Percentiles rank a stretch among this genome's conserved stretches.
phyloP scores from a whole-genome alignment of 495 filamentous ascomycete species.

The Wilcoxina mikolae region DNA sequence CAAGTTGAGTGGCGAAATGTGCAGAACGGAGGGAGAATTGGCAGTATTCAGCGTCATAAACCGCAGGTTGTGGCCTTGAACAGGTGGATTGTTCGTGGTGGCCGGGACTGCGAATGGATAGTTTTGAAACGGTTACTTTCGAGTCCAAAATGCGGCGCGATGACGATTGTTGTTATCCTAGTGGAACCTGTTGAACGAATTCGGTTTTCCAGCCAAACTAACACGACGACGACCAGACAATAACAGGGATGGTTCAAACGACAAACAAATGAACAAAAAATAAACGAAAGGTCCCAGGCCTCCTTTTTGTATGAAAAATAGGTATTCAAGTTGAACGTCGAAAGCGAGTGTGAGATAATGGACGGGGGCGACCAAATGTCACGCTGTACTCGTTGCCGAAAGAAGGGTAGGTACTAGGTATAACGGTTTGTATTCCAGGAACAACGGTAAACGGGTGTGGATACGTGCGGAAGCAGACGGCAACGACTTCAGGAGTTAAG shows the following conservation, averaged over 20 bases:
- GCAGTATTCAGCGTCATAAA: constrained; percentile 29
- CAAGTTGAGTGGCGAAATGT: background rate
- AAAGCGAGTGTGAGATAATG: background rate
- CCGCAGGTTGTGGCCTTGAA: constrained; percentile 7
- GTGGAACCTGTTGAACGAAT: background rate
- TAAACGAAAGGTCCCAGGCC: background rate
- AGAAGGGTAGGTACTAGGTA: background rate
- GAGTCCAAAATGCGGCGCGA: constrained; percentile 1
- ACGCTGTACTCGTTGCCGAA: background rate
- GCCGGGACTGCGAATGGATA: background rate
- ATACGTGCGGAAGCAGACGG: background rate
- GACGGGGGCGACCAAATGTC: background rate
- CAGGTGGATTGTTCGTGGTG: background rate
- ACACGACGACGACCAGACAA: background rate
- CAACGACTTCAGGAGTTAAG: too few relatives aligned
- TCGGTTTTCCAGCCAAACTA: background rate
- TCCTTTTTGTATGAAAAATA: background rate
- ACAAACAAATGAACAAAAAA: background rate
- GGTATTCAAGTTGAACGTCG: background rate
- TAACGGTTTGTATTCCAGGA: background rate
- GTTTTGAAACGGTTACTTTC: background rate
- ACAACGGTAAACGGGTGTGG: background rate
- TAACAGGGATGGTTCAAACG: background rate
- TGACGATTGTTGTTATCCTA: background rate
- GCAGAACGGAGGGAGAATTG: constrained; percentile 25